Evolutionary conservation across 1,139 yeast genomes (phyloP), one percentile per base, ranked within the genome.

Genomic region (Magnusiomyces sp.): DNA sequence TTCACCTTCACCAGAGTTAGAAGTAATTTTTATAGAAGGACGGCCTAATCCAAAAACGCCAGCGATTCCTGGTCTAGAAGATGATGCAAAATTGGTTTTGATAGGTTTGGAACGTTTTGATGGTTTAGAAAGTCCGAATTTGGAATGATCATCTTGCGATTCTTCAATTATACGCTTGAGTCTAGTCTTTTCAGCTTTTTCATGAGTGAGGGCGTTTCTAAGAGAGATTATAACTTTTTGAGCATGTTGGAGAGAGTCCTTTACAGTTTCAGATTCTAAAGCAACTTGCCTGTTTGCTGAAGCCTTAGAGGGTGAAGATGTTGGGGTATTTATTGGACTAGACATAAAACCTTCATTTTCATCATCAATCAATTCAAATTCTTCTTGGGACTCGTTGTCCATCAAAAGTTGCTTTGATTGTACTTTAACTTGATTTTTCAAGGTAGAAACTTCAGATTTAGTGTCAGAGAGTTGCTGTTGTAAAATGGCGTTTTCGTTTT

Each of bases 241-340:
- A 3, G 92, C 84, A 63, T 78, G 86, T 29, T 73, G 73, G 57
- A 87, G 71, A 13, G 86, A 81, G 0, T 86, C 76, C 56, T 76
- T 73, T 57, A 84, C 69, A 0, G 90, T 81, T 59, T 86, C 90
- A 5, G 77, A 69, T 62, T 85, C 90, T 45, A 83, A 68, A 14
- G 74, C 78, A 1, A 76, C 69, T 55, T 77, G 73, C 45, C 74
- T 71, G 0, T 77, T 71, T 32, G 81, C 77, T 1, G 74, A 62
- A 1, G 69, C 67, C 50, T 70, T 70, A 17, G 71, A 66, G 2
- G 79, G 77, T 0, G 78, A 71, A 10, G 55, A 42, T 1, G 70
- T 66, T 5, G 73, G 73, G 19, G 70, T 68, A 55, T 62, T 56
- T 50, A 63, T 57, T 52, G 70, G 63, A 50, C 34, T 34, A 39